These are phyloP conservation scores for Danielia oregonensis DNA, from an alignment of 805 yeast genomes.

Conservation along the genomic window DNA sequence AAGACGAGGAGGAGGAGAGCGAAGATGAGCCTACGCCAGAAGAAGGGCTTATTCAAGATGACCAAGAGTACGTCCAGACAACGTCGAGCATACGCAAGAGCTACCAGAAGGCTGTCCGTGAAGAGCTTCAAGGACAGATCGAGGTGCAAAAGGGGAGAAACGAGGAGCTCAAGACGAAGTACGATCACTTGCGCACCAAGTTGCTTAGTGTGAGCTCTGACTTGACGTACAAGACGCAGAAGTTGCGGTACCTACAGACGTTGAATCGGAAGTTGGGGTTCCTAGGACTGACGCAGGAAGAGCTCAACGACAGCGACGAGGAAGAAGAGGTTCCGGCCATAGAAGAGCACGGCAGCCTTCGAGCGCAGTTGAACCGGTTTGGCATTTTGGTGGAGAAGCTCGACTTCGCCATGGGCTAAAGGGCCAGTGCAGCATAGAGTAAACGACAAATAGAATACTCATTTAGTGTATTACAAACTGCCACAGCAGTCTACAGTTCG, in stretches of 20 bases:
- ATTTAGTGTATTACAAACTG: too few species aligned
- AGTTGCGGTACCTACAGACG: slow-evolving; percentile 23
- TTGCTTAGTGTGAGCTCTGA: slow-evolving; percentile 13
- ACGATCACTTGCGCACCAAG: slow-evolving; percentile 8
- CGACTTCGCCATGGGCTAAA: slow-evolving; percentile 4
- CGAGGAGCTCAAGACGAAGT: slow-evolving; percentile 6
- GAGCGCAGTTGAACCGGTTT: slow-evolving; percentile 23
- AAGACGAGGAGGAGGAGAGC: slow-evolving; percentile 7
- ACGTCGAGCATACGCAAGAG: slow-evolving; percentile 1
- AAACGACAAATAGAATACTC: too few species aligned
- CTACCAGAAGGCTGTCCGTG: not conserved
- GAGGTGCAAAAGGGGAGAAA: slow-evolving; percentile 1
- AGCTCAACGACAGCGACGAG: slow-evolving; percentile 19
- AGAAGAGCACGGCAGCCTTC: slow-evolving; percentile 1
- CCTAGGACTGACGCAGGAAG: slow-evolving; percentile 1
- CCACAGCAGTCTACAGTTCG: too few species aligned
- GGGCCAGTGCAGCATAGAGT: too few species aligned
- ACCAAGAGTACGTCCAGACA: slow-evolving; percentile 11
- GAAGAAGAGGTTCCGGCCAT: slow-evolving; percentile 12
- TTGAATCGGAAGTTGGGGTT: slow-evolving; percentile 10
- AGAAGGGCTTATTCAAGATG: slow-evolving; percentile 17
- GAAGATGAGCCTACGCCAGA: slow-evolving; percentile 4
- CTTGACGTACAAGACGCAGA: slow-evolving; percentile 26
- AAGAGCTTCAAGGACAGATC: slow-evolving; percentile 1
- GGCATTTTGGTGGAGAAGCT: slow-evolving; percentile 25